Evolutionary conservation across 2,329 filamentous ascomycete species (phyloP), one percentile per base, ranked within the genome.

Genomic region (Fusarium mexicanum): DNA sequence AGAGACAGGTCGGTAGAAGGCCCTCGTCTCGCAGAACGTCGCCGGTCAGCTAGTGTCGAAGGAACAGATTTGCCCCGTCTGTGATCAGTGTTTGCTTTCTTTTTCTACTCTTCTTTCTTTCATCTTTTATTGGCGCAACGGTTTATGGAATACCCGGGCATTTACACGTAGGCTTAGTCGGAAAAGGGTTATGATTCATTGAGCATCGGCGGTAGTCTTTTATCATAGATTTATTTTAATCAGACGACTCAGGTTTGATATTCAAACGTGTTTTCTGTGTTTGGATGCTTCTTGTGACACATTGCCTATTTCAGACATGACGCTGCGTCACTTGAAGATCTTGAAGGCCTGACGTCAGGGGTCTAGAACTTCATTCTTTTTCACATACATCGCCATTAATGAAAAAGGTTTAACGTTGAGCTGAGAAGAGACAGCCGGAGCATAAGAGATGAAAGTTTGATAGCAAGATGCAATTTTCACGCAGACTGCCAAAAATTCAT

Each of bases 11-110:
- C 78, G 10, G 72, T 76, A 33, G 72, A 72, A 29, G 72, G 73
- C 10, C 77, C 78, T 38, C 74, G 79, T 54, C 61, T 81, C 33
- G 77, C 81, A 7, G 81, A 83, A 72, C 78, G 83, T 20, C 80
- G 83, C 43, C 81, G 83, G 29, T 84, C 83, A 24, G 82, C 82
- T 2, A 81, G 81, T 44, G 75, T 79, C 29, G 83, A 84, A 26
- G 80, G 73, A 24, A 61, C 81, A 37, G 83, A 85, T 68, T 66
- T 83, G 37, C 83, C 84, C 33, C 80, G 84, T 38, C 68, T 84
- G 24, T 84, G 72, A 79, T 13, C 31, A n/a, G 16, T 46, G 37
- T 47, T 37, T 20, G 16, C 24, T 60, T 57, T 61, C 26, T 18
- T 13, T 48, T 41, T 26, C n/a, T 38, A 31, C 14, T 14, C 20